Base-by-base conservation (phyloP, 2,329 filamentous ascomycete species). In the Colletotrichum filicis region DNA sequence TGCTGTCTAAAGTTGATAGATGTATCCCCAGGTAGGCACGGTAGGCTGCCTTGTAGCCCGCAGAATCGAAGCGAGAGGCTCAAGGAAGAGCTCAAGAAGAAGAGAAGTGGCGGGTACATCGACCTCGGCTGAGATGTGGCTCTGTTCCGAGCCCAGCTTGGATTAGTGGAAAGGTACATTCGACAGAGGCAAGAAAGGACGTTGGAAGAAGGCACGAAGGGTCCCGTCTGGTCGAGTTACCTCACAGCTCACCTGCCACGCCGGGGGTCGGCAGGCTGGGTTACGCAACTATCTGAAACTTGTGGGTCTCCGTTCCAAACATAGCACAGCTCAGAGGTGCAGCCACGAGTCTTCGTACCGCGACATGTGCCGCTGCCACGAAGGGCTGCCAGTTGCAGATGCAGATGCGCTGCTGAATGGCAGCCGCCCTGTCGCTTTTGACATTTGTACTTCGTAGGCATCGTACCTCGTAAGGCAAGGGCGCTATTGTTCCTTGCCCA, bases 221-320 rank as follows among this genome's bases (percentile, higher is more conserved):
- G 42, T 49, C 32, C 32, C 32, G 32, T 12, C 42, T 49, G 42
- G 42, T 49, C 42, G 42, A 49, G 42, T n/a, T 49, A 49, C 37
- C 12, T 42, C 16, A 49, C 61, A 26, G 46, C 42, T 53, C 63
- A 66, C 24, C 63, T 58, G 67, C 61, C 59, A 60, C 42, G 55
- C 53, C 37, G 61, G 67, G 28, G 67, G 28, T 70, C 60, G 55
- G 67, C 67, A 46, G 61, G 37, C 30, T 59, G 61, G 61, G 61
- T 70, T 71, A 73, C 71, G 60, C 71, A 73, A 71, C 32, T 64
- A 53, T 61, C 61, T 73, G 71, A 71, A 71, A 73, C 71, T 58
- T 66, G 56, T 71, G 71, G 61, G 35, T 26, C 67, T 5, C 22
- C 62, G 61, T 73, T 73, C 71, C 71, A 73, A 73, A 73, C 42